Evolutionary conservation across 352 stramenopile species (phyloP).

Genomic region (Pythium periplocum): DNA sequence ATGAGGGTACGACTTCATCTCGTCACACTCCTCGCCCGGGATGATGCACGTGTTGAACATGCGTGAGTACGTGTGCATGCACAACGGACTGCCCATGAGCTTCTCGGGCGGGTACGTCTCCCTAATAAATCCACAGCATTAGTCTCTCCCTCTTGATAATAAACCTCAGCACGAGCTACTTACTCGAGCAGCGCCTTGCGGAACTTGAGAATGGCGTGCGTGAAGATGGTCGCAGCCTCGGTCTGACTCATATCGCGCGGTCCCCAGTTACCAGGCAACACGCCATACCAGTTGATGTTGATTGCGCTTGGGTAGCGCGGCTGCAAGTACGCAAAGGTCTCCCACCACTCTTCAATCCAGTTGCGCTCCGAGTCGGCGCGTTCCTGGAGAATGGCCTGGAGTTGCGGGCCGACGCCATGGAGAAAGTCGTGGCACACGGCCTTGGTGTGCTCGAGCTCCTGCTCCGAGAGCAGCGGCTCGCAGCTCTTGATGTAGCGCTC

Average conservation of each 20-base stretch:
- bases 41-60: conserved; percentile 98
- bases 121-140: conserved; percentile 26
- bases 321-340: conserved; percentile 95
- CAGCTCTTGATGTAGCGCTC: conserved; percentile 90
- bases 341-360: conserved; percentile 95
- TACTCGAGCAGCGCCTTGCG: conserved; percentile 88
- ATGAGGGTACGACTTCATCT: conserved; percentile 86
- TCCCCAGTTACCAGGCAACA: conserved; percentile 91
- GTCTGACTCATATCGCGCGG: conserved; percentile 90
- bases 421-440: conserved; percentile 89
- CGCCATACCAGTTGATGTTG: conserved; percentile 98
- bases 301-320: conserved; percentile 92
- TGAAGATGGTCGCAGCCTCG: conserved; percentile 85
- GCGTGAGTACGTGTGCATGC: conserved; percentile 91
- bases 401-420: conserved; percentile 75
- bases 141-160: neutral
- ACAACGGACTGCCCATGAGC: conserved; percentile 91
- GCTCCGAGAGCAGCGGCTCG: conserved; percentile 80
- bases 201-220: conserved; percentile 87
- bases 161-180: conserved; percentile 13
- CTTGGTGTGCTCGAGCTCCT: conserved; percentile 90
- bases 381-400: conserved; percentile 89
- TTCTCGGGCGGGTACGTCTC: conserved; percentile 91
- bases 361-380: conserved; percentile 80
- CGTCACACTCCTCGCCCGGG: conserved; percentile 84